phyloP scores from a whole-genome alignment of 2,329 filamentous ascomycete genomes.

The Paecilomyces variotii region DNA sequence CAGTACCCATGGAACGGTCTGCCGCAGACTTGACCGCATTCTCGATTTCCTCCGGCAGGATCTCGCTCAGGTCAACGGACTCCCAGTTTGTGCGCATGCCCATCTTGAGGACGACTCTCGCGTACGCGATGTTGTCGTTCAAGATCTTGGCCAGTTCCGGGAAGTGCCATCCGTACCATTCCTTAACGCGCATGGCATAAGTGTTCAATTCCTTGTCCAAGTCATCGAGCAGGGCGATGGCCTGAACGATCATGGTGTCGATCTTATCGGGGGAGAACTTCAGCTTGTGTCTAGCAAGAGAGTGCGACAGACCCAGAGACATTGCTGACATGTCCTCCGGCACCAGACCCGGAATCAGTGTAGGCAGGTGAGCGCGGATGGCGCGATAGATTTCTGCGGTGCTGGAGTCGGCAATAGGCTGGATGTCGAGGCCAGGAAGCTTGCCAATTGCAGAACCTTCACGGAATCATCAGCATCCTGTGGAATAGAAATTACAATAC shows the following conservation, averaged over 20 bases:
- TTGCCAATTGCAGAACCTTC: slow-evolving; percentile 78
- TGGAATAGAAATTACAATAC: neutral
- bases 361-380: slow-evolving; percentile 82
- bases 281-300: slow-evolving; percentile 91
- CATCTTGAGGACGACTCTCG: slow-evolving; percentile 77
- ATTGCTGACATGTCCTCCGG: slow-evolving; percentile 86
- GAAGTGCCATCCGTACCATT: slow-evolving; percentile 99
- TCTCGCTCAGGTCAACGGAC: slow-evolving; percentile 71
- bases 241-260: slow-evolving; percentile 98
- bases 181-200: slow-evolving; percentile 98
- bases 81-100: slow-evolving; percentile 79
- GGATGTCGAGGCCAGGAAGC: slow-evolving; percentile 78
- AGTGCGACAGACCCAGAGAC: slow-evolving; percentile 93
- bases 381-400: slow-evolving; percentile 89
- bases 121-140: slow-evolving; percentile 93
- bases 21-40: slow-evolving; percentile 83
- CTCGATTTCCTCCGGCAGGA: slow-evolving; percentile 94
- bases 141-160: slow-evolving; percentile 95
- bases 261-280: slow-evolving; percentile 99
- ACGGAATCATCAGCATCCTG: slow-evolving; percentile 9
- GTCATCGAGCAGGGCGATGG: slow-evolving; percentile 87
- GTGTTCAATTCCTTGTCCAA: slow-evolving; percentile 98
- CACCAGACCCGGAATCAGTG: slow-evolving; percentile 80
- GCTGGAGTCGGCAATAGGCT: slow-evolving; percentile 70
- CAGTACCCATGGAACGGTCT: slow-evolving; percentile 96